Base-by-base conservation (phyloP, 495 filamentous ascomycete genomes). In the Neurospora sp. region DNA sequence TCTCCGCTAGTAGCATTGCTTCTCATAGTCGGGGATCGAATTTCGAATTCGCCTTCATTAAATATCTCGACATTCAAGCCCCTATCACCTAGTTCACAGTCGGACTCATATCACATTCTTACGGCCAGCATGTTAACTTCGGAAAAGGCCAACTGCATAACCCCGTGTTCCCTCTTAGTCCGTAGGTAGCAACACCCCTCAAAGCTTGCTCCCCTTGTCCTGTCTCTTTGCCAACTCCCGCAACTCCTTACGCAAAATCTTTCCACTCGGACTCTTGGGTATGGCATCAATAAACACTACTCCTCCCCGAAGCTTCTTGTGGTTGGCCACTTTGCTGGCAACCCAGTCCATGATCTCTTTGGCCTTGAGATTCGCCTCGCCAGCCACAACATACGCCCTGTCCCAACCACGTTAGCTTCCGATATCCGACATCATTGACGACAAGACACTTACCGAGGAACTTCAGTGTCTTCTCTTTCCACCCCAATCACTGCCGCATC, bases 401-500 rank as follows among this genome's bases (percentile, higher is more conserved):
- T 35, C 12, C 18, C 14, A 59, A 8, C 7, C 31, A 7, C 7
- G 53, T 76, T 44, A 77, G 70, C 48, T 61, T 35, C 2, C 27
- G 14, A 7, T 35, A 61, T 61, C 12, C 6, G 31, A 1, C 5
- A 37, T 35, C 3, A 35, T 1, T 35, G 69, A 35, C 31, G 37
- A 70, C 31, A 4, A 35, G 31, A 10, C 1, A 31, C 75, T 61
- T 71, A 80, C 79, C 79, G 77, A 4, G 93, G 93, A 9, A 94
- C 87, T 75, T 97, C 93, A 0, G 89, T 90, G 0, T 86, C 90
- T 69, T 90, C 87, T 3, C 84, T 85, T 59, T 90, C 85, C 6
- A 95, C 83, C 0, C 93, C 94, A 71, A 93, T 89, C 3, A 97
- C 92, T 0, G 91, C 93, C 1, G 90, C 91, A 76, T 96, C 94